Base-by-base conservation (phyloP, 768 basidiomycete species). In the Chiua virens region DNA sequence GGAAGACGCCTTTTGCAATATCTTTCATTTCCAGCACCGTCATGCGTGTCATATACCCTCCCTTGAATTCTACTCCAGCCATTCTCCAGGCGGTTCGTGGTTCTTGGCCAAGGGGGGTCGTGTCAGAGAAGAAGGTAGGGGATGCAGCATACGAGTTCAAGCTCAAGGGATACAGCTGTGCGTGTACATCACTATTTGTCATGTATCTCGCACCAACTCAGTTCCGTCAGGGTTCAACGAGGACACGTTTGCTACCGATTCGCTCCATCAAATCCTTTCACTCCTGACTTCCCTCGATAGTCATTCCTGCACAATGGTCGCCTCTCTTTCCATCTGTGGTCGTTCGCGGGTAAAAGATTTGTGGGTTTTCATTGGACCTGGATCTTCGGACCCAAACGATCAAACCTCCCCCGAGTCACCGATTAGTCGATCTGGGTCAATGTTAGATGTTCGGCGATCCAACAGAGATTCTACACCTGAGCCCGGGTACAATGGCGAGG, bases 91-190 rank as follows among this genome's bases (percentile, higher is more conserved):
- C 87, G 17, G 86, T 90, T 18, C 78, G 88, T 50, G 79, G 76
- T 20, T 80, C 89, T 30, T 90, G 88, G 89, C 88, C 88, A 17
- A 78, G 87, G 57, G 89, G 88, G 17, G 86, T 90, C 10, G 80
- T 86, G 8, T 82, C 83, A 1, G 88, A 90, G 67, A 87, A 83
- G 73, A 89, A 86, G 59, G 75, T 89, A 2, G 85, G 79, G 5
- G 81, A 85, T 23, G 80, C 80, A 49, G 80, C 82, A 8, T 90
- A 81, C 63, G 88, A 90, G 65, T 90, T 90, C 71, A 89, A 87
- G 67, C 73, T 90, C 45, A 88, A 87, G 60, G 89, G 88, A 21
- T 90, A 90, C 64, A 83, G 79, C 73, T 88, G 89, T 89, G 64
- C 47, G 81, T 71, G 51, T 45, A 48, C 36, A 51, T 46, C 17